A percentile compares a stretch with the other conserved stretches of the same genome.
These are phyloP conservation scores for Actinidia polygama DNA, from an alignment of 179 eudicot genomes.

Conservation along the genomic window DNA sequence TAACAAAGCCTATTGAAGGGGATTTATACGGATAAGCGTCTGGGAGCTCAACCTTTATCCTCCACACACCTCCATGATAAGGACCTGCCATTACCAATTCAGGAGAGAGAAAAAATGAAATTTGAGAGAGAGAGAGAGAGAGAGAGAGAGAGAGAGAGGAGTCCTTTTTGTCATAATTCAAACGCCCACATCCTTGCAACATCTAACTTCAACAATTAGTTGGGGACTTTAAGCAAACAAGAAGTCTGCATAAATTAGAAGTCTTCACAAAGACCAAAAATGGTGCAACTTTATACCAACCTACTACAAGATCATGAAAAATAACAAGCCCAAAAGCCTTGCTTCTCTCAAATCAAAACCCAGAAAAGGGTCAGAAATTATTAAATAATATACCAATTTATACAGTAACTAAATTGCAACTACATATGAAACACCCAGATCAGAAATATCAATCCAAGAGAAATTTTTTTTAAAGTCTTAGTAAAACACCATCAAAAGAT, in stretches of 20 bases:
- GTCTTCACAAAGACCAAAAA: neutral
- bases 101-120: neutral
- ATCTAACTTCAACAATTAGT: slow-evolving; percentile 11
- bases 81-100: slow-evolving; percentile 39
- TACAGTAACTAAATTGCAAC: neutral
- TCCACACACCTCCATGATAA: slow-evolving; percentile 64
- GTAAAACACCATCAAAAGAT: neutral
- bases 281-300: neutral
- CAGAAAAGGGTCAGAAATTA: neutral
- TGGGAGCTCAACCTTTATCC: slow-evolving; percentile 60
- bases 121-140: neutral
- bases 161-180: neutral
- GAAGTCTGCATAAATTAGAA: neutral
- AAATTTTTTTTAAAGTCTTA: neutral
- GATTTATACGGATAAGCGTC: slow-evolving; percentile 63
- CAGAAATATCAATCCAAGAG: neutral
- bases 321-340: neutral
- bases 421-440: slow-evolving; percentile 19
- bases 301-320: neutral
- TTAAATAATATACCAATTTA: neutral
- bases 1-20: slow-evolving; percentile 59
- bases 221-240: slow-evolving; percentile 6
- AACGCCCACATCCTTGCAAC: neutral
- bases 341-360: neutral
- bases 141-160: neutral